A percentile compares a stretch with the other conserved stretches of the same genome.
Evolutionary conservation across 2,329 filamentous ascomycete genomes (phyloP).

Genomic region (Torrubiellomyces zombiae): DNA sequence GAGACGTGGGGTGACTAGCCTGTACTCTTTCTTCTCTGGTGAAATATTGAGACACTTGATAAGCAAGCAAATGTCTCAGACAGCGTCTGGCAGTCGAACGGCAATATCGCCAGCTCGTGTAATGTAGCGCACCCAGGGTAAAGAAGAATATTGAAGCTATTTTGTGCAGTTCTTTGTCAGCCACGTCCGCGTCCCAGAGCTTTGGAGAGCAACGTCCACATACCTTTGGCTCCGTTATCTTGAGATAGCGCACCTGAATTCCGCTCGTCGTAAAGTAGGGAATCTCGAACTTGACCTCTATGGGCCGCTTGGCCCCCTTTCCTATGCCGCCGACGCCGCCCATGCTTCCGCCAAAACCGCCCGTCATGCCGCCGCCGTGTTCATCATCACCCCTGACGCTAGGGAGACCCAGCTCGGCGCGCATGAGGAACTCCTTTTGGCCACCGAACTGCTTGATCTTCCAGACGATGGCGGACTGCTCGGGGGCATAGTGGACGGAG

Average conservation of each 20-base stretch:
- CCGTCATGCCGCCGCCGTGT: conserved; percentile 91
- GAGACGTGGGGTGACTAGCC: too few relatives aligned
- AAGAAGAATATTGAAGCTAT: conserved; percentile 90
- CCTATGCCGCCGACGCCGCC: conserved; percentile 61
- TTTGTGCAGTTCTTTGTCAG: conserved; percentile 1
- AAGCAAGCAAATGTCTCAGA: too few relatives aligned
- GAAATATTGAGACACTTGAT: too few relatives aligned
- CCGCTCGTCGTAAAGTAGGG: conserved; percentile 99
- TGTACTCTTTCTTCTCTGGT: too few relatives aligned
- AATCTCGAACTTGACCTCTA: conserved; percentile 99
- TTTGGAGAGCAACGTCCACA: conserved; percentile 16
- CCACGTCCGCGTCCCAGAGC: conserved; percentile 3
- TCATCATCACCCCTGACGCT: conserved; percentile 93
- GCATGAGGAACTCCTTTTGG: conserved; percentile 97
- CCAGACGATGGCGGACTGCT: conserved; percentile 96
- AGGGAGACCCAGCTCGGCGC: conserved; percentile 83
- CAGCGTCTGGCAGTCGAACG: conserved; percentile 80
- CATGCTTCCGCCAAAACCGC: conserved; percentile 93
- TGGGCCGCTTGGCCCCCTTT: conserved; percentile 83
- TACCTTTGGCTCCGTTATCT: conserved; percentile 99
- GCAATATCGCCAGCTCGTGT: conserved; percentile 96
- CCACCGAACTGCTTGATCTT: conserved; percentile 99
- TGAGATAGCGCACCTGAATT: conserved; percentile 94
- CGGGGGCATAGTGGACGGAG: conserved; percentile 90
- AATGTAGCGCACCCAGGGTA: conserved; percentile 97